Base-by-base conservation (phyloP, 495 filamentous ascomycete genomes). In the Lasiosphaeria miniovina region DNA sequence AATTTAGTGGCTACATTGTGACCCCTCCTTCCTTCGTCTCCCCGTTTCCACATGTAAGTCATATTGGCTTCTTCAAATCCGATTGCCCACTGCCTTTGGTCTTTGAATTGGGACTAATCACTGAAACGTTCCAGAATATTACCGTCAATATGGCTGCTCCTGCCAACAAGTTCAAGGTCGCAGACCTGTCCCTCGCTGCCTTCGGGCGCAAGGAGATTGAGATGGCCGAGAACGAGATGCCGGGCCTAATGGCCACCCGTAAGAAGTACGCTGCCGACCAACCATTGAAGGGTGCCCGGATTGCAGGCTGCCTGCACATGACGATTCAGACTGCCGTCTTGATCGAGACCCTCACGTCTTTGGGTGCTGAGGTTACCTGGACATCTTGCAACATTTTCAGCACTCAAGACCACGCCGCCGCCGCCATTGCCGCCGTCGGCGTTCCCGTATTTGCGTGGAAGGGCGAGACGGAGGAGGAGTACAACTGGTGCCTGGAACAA, bases 391-490 rank as follows among this genome's bases (percentile, higher is more conserved):
- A 98, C 85, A 98, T 98, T 77, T 98, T 97, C 87, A 93, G 88
- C 73, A 97, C 93, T 67, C 94, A 97, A 77, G 95, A 98, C 78
- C 94, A 98, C 79, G 94, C 94, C 65, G 94, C 95, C 53, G 91
- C 95, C 59, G 94, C 94, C 70, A 96, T 98, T 74, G 94, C 94
- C 62, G 94, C 94, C 57, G 83, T 86, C 55, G 94, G 94, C 75
- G 87, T 94, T 61, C 92, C 94, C 68, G 94, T 98, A 72, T 98
- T 98, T 74, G 94, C 94, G 78, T 98, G 95, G 95, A 98, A 98
- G 84, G 94, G 94, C 57, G 94, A 98, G 88, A 96, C 93, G 66
- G 95, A 98, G 79, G 94, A 98, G 83, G 94, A 98, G 83, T 98
- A 98, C 87, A 82, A 94, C 71, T 98, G 94, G 94, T 98, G 94